Percentiles rank a stretch among this genome's conserved stretches.
phyloP scores from a whole-genome alignment of 2,329 filamentous ascomycete genomes.

The Paraconiothyrium brasiliense region DNA sequence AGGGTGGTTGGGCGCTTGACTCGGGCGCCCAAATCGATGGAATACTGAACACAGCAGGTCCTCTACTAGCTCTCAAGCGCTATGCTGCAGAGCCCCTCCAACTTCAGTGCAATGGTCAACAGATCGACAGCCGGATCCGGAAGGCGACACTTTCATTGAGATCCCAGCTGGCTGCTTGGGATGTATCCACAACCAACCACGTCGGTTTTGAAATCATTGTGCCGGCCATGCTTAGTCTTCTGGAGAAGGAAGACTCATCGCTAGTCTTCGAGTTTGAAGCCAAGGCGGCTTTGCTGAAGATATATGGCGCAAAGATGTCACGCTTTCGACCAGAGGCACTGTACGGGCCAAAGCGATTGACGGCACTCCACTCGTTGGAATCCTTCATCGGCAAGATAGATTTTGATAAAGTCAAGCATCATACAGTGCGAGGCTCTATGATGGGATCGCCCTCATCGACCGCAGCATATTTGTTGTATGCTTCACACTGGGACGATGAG shows the following conservation, averaged over 20 bases:
- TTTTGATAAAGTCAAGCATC: conserved; percentile 49
- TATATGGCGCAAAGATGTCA: conserved; percentile 17
- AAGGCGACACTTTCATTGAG: too few relatives aligned
- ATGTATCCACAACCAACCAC: not conserved
- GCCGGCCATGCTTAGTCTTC: conserved; percentile 13
- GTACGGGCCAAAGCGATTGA: conserved; percentile 26
- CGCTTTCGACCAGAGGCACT: conserved; percentile 12
- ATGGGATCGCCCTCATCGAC: conserved; percentile 54
- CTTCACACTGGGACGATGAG: conserved; percentile 43
- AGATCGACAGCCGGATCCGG: not conserved
- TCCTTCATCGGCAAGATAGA: conserved; percentile 50
- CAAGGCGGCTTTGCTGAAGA: not conserved
- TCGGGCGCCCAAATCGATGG: not conserved
- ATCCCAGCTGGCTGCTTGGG: too few relatives aligned
- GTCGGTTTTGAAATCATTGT: conserved; percentile 32
- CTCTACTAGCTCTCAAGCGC: not conserved
- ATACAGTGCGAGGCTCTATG: conserved; percentile 45
- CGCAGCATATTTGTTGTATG: conserved; percentile 50
- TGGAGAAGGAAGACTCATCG: conserved; percentile 12
- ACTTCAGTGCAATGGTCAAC: not conserved
- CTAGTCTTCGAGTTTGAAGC: conserved; percentile 16
- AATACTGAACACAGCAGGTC: not conserved
- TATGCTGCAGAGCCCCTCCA: not conserved
- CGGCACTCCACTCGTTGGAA: conserved; percentile 51
- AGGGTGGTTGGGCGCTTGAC: not conserved